Base-by-base conservation (phyloP, 2,329 filamentous ascomycete genomes). In the Penicillium polonicum region DNA sequence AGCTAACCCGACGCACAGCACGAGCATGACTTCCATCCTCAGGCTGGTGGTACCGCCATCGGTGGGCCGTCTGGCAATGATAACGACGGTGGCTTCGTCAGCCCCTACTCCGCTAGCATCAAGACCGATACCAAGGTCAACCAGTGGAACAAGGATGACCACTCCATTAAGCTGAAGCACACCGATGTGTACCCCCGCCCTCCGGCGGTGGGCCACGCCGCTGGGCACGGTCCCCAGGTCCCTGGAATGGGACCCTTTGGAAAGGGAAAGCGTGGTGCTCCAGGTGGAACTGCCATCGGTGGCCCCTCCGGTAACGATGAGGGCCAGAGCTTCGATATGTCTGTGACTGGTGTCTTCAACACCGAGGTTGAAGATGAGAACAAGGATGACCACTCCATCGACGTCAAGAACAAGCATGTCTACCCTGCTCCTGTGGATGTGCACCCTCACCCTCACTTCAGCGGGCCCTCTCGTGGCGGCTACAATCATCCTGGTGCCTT, bases 271-370 rank as follows among this genome's bases (percentile, higher is more conserved):
- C 62, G 58, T 8, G 21, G 21, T 39, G 45, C 23, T 12, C 62
- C 56, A 35, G 62, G 62, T n/a, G 62, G 65, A 15, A 67, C 63
- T 35, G 64, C 50, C 2, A 53, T 58, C 2, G 64, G 64, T 36
- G 63, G 64, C 17, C 65, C 64, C 1, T 67, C 65, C 21, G 64
- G 64, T n/a, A 42, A 65, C 10, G 66, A 68, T 39, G 66, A 63
- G 36, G 66, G 65, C 3, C 64, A 68, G 48, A 49, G 12, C 43
- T 66, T 68, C 35, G 55, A 67, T 33, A 60, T 68, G 60, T 62
- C 66, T 7, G 60, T 66, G 15, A 65, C 55, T 25, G 65, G 46
- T 36, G 48, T 58, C 29, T 58, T 66, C 48, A 42, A 62, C 33
- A 67, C 65, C 1, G 54, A 60, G 4, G 54, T 65, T 4, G 60